Conservation (phyloP, 768 basidiomycete genomes). For the Boletus rufocinnamomeus region DNA sequence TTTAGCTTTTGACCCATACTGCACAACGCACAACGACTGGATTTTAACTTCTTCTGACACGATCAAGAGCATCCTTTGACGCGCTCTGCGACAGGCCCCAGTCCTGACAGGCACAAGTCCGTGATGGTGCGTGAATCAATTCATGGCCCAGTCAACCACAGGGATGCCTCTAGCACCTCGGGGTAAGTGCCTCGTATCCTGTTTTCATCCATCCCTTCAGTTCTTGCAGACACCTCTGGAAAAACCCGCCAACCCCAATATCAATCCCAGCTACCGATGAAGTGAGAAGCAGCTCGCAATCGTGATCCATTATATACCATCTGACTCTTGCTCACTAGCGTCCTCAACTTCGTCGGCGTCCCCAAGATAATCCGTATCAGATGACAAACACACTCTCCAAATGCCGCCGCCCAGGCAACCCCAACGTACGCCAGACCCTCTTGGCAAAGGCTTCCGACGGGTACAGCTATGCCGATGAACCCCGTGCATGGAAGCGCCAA, state of each 20-base stretch:
- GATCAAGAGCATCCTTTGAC: slow-evolving; percentile 13
- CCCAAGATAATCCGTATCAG: slow-evolving; percentile 22
- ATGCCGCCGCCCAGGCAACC: slow-evolving; percentile 21
- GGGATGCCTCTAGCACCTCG: slow-evolving; percentile 32
- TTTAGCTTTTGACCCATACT: slow-evolving; percentile 1
- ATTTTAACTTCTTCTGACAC: slow-evolving; percentile 12
- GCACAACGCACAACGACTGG: slow-evolving; percentile 2
- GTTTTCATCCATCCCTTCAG: slow-evolving; percentile 10
- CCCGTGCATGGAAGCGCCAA: slow-evolving; percentile 25
- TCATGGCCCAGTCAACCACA: slow-evolving; percentile 23
- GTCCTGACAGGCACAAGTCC: slow-evolving; percentile 16
- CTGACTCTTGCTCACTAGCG: slow-evolving; percentile 16
- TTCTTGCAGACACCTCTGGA: slow-evolving; percentile 19
- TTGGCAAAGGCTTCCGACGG: slow-evolving; percentile 11
- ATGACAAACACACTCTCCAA: slow-evolving; percentile 3
- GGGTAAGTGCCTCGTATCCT: slow-evolving; percentile 17
- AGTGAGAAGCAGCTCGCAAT: slow-evolving; percentile 17
- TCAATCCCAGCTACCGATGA: slow-evolving; percentile 8
- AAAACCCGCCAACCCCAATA: slow-evolving; percentile 26
- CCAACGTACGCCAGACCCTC: slow-evolving; percentile 23
- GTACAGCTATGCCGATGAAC: background rate
- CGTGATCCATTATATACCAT: background rate
- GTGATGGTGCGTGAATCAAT: slow-evolving; percentile 12
- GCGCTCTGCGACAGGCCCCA: slow-evolving; percentile 11
- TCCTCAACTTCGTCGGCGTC: background rate